Percentiles rank a stretch among this genome's conserved stretches.
Evolutionary conservation across 257 asterid species (phyloP).

Genomic region (Verbena officinalis): DNA sequence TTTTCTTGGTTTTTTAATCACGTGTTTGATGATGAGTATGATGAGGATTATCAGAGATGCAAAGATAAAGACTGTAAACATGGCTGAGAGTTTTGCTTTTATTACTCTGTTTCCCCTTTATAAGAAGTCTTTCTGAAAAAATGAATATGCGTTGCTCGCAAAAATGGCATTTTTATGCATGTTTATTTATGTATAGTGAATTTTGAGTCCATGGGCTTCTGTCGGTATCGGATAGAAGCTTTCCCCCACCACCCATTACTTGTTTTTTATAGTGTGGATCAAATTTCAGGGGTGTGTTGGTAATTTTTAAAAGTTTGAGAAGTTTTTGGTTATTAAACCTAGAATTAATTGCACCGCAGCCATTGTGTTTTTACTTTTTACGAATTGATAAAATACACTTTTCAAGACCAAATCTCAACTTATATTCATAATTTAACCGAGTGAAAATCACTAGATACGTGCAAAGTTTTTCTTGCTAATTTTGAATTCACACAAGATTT

Average conservation of each 20-base stretch:
- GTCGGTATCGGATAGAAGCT: constrained; percentile 14
- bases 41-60: constrained; percentile 19
- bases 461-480: constrained; percentile 1
- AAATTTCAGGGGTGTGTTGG: neutral
- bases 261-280: neutral
- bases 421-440: neutral
- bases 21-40: neutral
- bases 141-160: neutral
- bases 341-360: no score
- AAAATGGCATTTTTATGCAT: neutral
- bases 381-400: no score
- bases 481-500: no score
- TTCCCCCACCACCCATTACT: constrained; percentile 20
- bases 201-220: neutral
- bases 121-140: neutral
- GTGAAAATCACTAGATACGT: constrained; percentile 5
- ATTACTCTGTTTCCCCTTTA: neutral
- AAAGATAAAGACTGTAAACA: constrained; percentile 8
- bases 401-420: no score
- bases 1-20: neutral
- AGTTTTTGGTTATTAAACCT: neutral
- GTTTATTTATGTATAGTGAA: neutral
- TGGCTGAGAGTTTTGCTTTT: no score
- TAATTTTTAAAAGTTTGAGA: no score
- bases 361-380: no score